Evolutionary conservation across 352 stramenopile genomes (phyloP).

Genomic region (Blastocystis sp.): DNA sequence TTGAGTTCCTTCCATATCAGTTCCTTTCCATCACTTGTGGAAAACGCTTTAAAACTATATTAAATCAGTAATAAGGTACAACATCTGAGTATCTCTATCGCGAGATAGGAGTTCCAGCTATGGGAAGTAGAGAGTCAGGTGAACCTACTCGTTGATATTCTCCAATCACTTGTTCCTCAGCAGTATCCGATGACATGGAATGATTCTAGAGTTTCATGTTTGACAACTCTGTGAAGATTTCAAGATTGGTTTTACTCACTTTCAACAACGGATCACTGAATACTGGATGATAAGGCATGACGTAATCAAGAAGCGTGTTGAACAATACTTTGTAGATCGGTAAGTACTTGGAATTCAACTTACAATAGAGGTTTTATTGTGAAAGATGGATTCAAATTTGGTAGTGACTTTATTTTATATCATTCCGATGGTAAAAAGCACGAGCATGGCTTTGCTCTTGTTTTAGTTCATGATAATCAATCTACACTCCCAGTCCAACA

Average conservation of each 20-base stretch:
- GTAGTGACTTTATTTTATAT: constrained; percentile 25
- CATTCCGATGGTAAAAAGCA: not conserved
- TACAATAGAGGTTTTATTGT: not conserved
- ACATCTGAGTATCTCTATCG: not conserved
- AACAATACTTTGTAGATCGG: not conserved
- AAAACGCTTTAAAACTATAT: constrained; percentile 34
- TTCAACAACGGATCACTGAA: not conserved
- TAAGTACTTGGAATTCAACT: not conserved
- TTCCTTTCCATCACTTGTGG: constrained; percentile 34
- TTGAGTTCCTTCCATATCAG: constrained; percentile 35
- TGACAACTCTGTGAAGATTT: not conserved
- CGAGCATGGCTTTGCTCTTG: not conserved
- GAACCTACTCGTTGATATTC: not conserved
- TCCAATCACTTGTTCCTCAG: constrained; percentile 6
- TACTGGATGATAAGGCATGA: not conserved
- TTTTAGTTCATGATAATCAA: not conserved
- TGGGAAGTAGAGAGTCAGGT: not conserved
- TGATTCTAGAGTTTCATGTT: not conserved
- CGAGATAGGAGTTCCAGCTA: not conserved
- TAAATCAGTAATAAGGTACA: not conserved
- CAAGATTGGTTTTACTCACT: not conserved
- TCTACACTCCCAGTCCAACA: not conserved
- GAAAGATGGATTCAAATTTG: not conserved
- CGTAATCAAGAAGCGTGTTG: not conserved
- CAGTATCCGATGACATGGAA: constrained; percentile 10